phyloP scores from a whole-genome alignment of 805 yeast genomes.

The Suhomyces sp. region DNA sequence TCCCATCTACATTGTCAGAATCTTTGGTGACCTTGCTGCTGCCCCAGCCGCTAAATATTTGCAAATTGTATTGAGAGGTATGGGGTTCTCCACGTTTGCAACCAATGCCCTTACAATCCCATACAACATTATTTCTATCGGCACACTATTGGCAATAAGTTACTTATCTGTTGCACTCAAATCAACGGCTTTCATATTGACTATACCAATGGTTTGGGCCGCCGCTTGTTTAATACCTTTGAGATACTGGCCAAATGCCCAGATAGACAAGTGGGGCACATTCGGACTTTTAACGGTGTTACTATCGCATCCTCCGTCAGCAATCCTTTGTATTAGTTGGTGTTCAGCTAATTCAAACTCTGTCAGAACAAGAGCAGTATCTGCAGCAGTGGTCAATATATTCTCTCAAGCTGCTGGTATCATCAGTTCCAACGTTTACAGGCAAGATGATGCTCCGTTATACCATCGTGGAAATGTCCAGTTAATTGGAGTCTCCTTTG shows the following conservation, averaged over 20 bases:
- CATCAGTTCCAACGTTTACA: slow-evolving; percentile 54
- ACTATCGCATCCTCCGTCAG: slow-evolving; percentile 47
- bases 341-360: slow-evolving; percentile 61
- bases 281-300: slow-evolving; percentile 37
- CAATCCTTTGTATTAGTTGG: slow-evolving; percentile 60
- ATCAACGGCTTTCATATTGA: slow-evolving; percentile 15
- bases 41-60: slow-evolving; percentile 14
- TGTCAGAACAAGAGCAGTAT: slow-evolving; percentile 60
- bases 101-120: slow-evolving; percentile 57
- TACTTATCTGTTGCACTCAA: slow-evolving; percentile 25
- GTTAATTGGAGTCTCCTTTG: slow-evolving; percentile 38
- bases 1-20: slow-evolving; percentile 27
- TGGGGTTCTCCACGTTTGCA: slow-evolving; percentile 55
- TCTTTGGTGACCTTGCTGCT: slow-evolving; percentile 21
- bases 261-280: slow-evolving; percentile 44
- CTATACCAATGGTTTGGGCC: slow-evolving; percentile 17
- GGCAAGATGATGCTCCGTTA: slow-evolving; percentile 56
- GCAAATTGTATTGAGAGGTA: slow-evolving; percentile 12
- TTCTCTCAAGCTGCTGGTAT: slow-evolving; percentile 60
- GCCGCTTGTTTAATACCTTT: slow-evolving; percentile 22
- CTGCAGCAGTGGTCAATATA: slow-evolving; percentile 66
- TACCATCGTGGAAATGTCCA: slow-evolving; percentile 58
- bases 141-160: slow-evolving; percentile 19
- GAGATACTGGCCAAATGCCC: slow-evolving; percentile 44
- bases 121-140: slow-evolving; percentile 27